Base-by-base conservation (phyloP, 495 filamentous ascomycete genomes). In the Niebla homalea region DNA sequence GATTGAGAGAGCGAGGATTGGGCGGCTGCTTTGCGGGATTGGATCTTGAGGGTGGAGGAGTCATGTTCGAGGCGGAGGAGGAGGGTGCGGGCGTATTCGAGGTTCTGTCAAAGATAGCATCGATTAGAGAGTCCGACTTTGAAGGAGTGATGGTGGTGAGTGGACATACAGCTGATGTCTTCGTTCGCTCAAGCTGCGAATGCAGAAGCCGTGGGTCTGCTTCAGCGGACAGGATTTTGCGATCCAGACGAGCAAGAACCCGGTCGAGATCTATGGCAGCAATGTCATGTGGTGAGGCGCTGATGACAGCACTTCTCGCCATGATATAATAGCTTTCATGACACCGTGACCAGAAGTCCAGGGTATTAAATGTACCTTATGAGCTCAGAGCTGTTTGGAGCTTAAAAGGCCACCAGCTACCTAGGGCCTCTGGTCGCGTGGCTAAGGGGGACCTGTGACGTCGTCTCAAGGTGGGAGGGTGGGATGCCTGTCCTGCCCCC, bases 41-140 rank as follows among this genome's bases (percentile, higher is more conserved):
- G 73, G 18, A 78, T 70, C 64, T 86, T 86, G 53, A 87, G 64
- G 39, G 69, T 60, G 5, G 78, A 67, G 26, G 81, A 76, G 39
- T 82, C 79, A 51, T 87, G 85, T 61, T 95, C 88, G 20, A 94
- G 75, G 48, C 74, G 76, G 26, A 82, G 72, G 39, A 94, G 83
- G 43, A 87, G 76, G 1, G 76, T 74, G 44, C 81, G 80, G 8
- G 89, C 89, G 61, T 87, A 81, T 61, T 85, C 82, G 55, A 95
- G 67, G 59, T 92, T 95, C 80, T 89, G 47, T 23, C 18, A 10
- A 23, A 18, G 22, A 36, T 11, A 14, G 1, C 6, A 11, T 32
- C 5, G 2, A 32, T 32, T 32, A 53, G 45, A 51, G 38, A 29
- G 41, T 15, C 32, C 7, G 8, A 43, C 43, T 15, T 10, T 41